These are phyloP conservation scores for Sordaria brevicollis DNA, from an alignment of 495 filamentous ascomycete species.

Conservation along the genomic window DNA sequence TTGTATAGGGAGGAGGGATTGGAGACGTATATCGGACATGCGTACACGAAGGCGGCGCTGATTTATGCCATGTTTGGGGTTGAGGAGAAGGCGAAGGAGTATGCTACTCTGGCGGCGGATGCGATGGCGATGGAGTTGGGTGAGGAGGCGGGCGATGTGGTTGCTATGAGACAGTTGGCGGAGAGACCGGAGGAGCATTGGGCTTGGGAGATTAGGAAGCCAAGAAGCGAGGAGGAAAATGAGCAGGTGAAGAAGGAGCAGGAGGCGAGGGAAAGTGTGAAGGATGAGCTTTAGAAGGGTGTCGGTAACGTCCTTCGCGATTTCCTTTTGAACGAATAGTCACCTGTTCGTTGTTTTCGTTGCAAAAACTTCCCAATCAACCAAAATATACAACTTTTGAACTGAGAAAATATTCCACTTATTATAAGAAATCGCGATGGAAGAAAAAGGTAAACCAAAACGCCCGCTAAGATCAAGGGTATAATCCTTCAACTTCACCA, in stretches of 20 bases:
- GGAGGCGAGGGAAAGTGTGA: background rate
- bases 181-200: constrained; percentile 21
- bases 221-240: background rate
- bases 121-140: constrained; percentile 29
- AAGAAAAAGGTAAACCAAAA: background rate
- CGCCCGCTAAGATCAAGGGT: background rate
- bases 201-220: constrained; percentile 12
- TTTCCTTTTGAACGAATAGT: too few relatives aligned
- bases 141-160: constrained; percentile 12
- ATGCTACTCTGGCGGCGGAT: constrained; percentile 21
- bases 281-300: background rate
- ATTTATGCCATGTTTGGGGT: constrained; percentile 32
- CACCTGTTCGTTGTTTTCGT: too few relatives aligned
- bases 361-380: too few relatives aligned
- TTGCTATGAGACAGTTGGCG: constrained; percentile 26
- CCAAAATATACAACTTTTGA: too few relatives aligned
- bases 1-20: constrained; percentile 28
- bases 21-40: constrained; percentile 24
- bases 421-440: background rate
- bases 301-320: too few relatives aligned
- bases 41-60: constrained; percentile 31
- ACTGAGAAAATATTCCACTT: background rate
- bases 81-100: constrained; percentile 22
- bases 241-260: background rate
- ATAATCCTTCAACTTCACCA: background rate